A percentile compares a stretch with the other conserved stretches of the same genome.
phyloP scores from a whole-genome alignment of 345 rosid species.

The Aurinia saxatilis region DNA sequence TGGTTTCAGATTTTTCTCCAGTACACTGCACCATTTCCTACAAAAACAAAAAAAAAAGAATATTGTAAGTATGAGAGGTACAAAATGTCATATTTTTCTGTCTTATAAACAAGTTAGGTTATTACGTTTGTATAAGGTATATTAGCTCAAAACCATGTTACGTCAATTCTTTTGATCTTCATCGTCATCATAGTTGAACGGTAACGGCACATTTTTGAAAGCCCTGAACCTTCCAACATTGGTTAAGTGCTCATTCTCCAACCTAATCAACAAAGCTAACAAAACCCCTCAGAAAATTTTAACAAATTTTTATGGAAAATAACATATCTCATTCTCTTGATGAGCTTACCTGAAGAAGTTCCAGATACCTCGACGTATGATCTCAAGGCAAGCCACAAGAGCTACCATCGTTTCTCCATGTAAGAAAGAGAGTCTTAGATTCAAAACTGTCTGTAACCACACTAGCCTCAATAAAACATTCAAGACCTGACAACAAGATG shows the following conservation, averaged over 20 bases:
- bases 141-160: background rate
- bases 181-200: conserved; percentile 53
- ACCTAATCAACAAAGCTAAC: conserved; percentile 32
- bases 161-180: conserved; percentile 25
- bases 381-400: conserved; percentile 57
- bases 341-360: conserved; percentile 54
- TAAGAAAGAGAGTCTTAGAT: conserved; percentile 24
- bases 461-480: conserved; percentile 56
- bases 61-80: too few species aligned
- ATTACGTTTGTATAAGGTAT: background rate
- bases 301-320: background rate
- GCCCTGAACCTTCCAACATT: conserved; percentile 61
- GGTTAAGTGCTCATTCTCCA: conserved; percentile 70
- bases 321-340: background rate
- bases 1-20: too few species aligned
- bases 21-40: too few species aligned
- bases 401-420: conserved; percentile 36
- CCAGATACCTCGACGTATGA: conserved; percentile 66
- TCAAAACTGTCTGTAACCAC: conserved; percentile 57
- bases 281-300: background rate
- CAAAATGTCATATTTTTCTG: too few species aligned
- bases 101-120: background rate
- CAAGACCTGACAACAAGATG: conserved; percentile 28
- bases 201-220: conserved; percentile 63
- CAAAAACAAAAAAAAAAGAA: too few species aligned